These are phyloP conservation scores for Colletotrichum tanaceti DNA, from an alignment of 2,329 filamentous ascomycete genomes.

Conservation along the genomic window DNA sequence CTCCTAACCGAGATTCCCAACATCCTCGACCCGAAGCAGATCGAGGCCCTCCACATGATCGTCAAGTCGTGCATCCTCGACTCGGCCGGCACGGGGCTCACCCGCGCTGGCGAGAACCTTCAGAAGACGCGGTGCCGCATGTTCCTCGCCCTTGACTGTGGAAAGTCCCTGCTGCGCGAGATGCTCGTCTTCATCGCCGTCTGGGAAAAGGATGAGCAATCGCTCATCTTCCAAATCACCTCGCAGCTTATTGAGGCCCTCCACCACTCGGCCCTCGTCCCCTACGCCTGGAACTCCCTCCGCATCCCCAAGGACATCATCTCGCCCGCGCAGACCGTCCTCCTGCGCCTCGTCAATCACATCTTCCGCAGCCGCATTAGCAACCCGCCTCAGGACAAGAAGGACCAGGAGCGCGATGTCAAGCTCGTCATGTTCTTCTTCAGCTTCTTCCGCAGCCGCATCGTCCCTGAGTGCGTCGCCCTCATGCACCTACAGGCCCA, in stretches of 20 bases:
- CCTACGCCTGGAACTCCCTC: constrained; percentile 91
- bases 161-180: constrained; percentile 88
- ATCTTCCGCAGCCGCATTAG: constrained; percentile 75
- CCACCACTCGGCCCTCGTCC: constrained; percentile 87
- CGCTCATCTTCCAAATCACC: constrained; percentile 96
- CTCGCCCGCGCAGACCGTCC: constrained; percentile 91
- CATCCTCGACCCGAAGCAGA: constrained; percentile 93
- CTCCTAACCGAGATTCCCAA: constrained; percentile 93
- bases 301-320: constrained; percentile 96
- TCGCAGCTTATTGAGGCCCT: constrained; percentile 95
- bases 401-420: constrained; percentile 66
- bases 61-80: constrained; percentile 95
- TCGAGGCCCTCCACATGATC: constrained; percentile 96
- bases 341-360: constrained; percentile 89
- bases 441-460: constrained; percentile 89
- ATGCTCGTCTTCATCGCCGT: constrained; percentile 96
- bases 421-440: constrained; percentile 88
- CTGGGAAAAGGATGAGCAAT: constrained; percentile 94
- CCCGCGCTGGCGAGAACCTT: constrained; percentile 79
- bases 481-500: constrained; percentile 93
- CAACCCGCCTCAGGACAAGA: constrained; percentile 60
- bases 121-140: constrained; percentile 92
- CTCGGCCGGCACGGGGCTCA: constrained; percentile 76
- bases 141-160: constrained; percentile 88
- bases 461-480: constrained; percentile 94